phyloP scores from a whole-genome alignment of 2,329 filamentous ascomycete species.

The Hypoxylon sp. region DNA sequence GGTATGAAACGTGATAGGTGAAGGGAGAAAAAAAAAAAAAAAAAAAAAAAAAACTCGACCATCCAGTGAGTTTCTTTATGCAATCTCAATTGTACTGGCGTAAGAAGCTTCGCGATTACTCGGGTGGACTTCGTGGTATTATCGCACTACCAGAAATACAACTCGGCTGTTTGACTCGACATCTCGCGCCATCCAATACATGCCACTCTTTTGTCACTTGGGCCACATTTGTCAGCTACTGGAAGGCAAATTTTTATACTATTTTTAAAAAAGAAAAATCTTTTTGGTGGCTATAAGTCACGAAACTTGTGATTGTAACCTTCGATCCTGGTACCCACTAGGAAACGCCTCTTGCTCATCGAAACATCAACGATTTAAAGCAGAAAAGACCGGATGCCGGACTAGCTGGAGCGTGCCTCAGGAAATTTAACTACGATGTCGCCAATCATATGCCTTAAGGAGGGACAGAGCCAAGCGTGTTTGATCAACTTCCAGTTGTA shows the following conservation, averaged over 20 bases:
- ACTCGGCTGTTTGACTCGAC: conserved; percentile 10
- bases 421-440: not conserved
- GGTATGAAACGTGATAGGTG: conserved; percentile 4
- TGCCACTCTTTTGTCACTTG: conserved; percentile 14
- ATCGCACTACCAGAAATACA: conserved; percentile 8
- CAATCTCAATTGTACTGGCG: conserved; percentile 15
- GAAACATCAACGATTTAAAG: conserved; percentile 17
- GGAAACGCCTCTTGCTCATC: conserved; percentile 7
- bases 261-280: not conserved
- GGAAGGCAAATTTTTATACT: conserved; percentile 23
- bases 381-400: not conserved
- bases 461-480: too few species aligned
- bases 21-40: conserved; percentile 4
- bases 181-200: conserved; percentile 8
- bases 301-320: not conserved
- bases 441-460: not conserved
- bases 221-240: not conserved
- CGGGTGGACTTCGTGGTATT: not conserved
- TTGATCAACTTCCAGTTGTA: conserved; percentile 7
- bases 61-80: conserved; percentile 7
- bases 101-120: conserved; percentile 2
- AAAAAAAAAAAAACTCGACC: not conserved
- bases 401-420: not conserved
- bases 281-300: not conserved
- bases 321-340: not conserved